A percentile compares a stretch with the other conserved stretches of the same genome.
These are phyloP conservation scores for Medicago truncatula DNA, from an alignment of 306 rosid genomes.

Conservation along the genomic window DNA sequence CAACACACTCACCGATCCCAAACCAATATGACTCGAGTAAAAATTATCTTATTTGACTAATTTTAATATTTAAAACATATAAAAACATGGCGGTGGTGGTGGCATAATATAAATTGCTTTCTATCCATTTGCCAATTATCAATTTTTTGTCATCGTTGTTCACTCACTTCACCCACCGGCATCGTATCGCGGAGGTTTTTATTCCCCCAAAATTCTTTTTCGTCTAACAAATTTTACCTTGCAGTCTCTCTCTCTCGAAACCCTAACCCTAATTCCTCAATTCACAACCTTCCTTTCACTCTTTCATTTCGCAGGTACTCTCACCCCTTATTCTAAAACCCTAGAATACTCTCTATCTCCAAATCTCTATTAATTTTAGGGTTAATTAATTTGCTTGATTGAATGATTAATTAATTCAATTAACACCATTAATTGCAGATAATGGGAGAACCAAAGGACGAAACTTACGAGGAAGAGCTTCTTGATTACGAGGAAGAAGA, in stretches of 20 bases:
- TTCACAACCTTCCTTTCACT: not conserved
- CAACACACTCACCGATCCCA: too few relatives aligned
- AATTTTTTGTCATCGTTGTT: not conserved
- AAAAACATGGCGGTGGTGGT: not conserved
- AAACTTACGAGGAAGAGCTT: conserved; percentile 94
- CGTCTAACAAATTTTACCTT: conserved; percentile 80
- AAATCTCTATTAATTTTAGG: too few relatives aligned
- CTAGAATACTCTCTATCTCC: conserved; percentile 18
- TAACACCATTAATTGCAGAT: conserved; percentile 42
- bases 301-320: conserved; percentile 53
- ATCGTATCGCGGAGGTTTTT: not conserved
- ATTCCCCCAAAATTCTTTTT: conserved; percentile 46
- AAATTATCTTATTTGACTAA: too few relatives aligned
- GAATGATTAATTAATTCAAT: not conserved
- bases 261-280: conserved; percentile 35
- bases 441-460: conserved; percentile 93
- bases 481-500: conserved; percentile 97
- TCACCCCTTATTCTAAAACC: conserved; percentile 37
- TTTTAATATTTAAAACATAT: too few relatives aligned
- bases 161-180: not conserved
- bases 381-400: not conserved
- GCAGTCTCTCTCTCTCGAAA: conserved; percentile 61
- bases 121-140: not conserved
- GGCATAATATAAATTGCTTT: not conserved
- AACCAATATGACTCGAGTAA: too few relatives aligned